Base-by-base conservation (phyloP, 23 red algal species). In the Gracilaria vermiculophylla region DNA sequence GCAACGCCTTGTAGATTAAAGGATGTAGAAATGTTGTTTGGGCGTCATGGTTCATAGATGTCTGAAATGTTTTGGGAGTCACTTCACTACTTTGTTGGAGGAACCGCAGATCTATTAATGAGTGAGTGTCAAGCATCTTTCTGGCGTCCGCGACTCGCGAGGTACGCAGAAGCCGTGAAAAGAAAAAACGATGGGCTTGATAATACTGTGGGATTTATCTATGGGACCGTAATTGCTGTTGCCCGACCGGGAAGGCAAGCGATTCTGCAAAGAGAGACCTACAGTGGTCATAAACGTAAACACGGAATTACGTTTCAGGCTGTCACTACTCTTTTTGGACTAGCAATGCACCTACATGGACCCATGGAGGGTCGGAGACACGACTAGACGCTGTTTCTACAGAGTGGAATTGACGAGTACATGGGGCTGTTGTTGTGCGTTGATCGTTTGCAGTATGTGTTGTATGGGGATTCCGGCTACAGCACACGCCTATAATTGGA, bases 21-120 rank as follows among this genome's bases (percentile, higher is more conserved):
- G 29, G 76, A 80, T 42, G 8, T 80, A 35, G 76, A 80, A 58
- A 5, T 29, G 5, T 44, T 62, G 12, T 80, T 80, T 58, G 76
- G 24, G 40, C 5, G 14, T 5, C 76, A 80, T 25, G 6, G 8
- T 9, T 33, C 76, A 25, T 44, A 80, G 11, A 8, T 80, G 47
- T 80, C 76, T 10, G 76, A 80, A 58, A 25, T 80, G 12, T 80
- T 80, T 80, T 53, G 76, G 76, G 76, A 80, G 40, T 8, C 43
- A 4, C 25, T 80, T 10, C 5, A 52, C 4, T 5, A 40, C 7
- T 80, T 80, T 58, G 5, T 62, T 25, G 47, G 60, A 16, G 37
- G 6, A 44, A 5, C 7, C 8, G 69, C 5, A 27, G 6, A 27
- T 27, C 37, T 39, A 6, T 75, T 47, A 47, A 35, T n/a, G 69